Evolutionary conservation across 768 basidiomycete species (phyloP), one percentile per base, ranked within the genome.

Genomic region (Xerocomus potaroensis): DNA sequence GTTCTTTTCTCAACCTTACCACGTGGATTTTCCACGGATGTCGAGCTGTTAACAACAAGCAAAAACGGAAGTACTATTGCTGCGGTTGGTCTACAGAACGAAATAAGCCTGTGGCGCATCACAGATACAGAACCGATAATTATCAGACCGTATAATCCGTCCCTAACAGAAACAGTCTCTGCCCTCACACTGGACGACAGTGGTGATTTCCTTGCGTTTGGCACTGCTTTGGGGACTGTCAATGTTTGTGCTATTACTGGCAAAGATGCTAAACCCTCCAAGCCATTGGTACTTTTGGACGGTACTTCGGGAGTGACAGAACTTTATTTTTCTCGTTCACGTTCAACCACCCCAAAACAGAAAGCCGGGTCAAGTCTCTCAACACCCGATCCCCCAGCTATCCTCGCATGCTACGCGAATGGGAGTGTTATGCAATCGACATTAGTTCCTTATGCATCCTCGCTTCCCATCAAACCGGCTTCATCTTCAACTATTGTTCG

Each of bases 21-120:
- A n/a, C 80, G 90, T n/a, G 77, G 80, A 4, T 90, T 90, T 57
- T 65, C 78, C 2, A 84, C 83, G 19, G 94, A 96, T 54, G 79
- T 95, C 11, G 91, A 93, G 50, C 71, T 93, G 16, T 69, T 94
- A 18, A 83, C 86, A 1, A 66, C 80, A 1, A 91, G 84, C 59
- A 72, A 71, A 40, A 79, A 87, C 54, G 84, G 86, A n/a, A 67
- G 71, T 31, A 65, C 81, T 3, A 68, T 87, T 34, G 77, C 83
- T 14, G 82, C 84, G 4, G 81, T 91, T 26, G 87, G 88, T 5
- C 61, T 91, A 43, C 82, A 86, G 56, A 90, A 89, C 58, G 85
- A 91, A 61, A 69, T 93, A 32, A 73, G 74, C 43, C 69, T 91
- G 8, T 91, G 87, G 88, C 72, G 75, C 30, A 68, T 69, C 43